Conservation (phyloP, 139 green algal species). For the Volvox africanus region DNA sequence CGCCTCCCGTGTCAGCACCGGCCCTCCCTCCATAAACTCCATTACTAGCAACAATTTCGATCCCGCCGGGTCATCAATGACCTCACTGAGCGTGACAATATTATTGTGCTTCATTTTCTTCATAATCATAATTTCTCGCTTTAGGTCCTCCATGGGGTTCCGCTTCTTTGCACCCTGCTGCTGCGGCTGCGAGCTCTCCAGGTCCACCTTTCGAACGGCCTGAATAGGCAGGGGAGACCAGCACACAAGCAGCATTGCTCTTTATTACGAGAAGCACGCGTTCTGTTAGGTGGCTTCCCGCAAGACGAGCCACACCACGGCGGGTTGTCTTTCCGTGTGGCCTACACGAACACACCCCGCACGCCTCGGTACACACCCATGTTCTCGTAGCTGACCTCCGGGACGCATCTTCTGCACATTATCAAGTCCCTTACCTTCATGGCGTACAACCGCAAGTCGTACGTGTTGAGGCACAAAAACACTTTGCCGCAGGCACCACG, state of each 20-base stretch:
- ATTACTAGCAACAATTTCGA: conserved; percentile 91
- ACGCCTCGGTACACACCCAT: too few species aligned
- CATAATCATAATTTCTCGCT: conserved; percentile 84
- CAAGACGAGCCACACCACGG: too few species aligned
- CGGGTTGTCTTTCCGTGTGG: too few species aligned
- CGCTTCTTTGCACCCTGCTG: conserved; percentile 54
- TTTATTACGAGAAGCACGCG: too few species aligned
- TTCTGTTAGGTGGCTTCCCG: too few species aligned
- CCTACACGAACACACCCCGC: too few species aligned
- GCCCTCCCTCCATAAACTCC: conserved; percentile 87
- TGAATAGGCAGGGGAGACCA: conserved; percentile 8
- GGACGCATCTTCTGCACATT: not conserved
- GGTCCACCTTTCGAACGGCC: conserved; percentile 69
- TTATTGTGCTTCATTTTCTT: conserved; percentile 79
- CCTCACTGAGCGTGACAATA: conserved; percentile 80
- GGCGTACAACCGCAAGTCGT: conserved; percentile 82
- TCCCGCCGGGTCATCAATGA: conserved; percentile 81
- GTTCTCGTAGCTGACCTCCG: not conserved
- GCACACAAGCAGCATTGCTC: too few species aligned
- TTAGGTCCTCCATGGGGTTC: conserved; percentile 77
- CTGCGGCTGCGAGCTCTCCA: conserved; percentile 55
- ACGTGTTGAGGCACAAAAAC: conserved; percentile 85
- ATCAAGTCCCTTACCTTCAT: conserved; percentile 74
- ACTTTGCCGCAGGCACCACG: conserved; percentile 83
- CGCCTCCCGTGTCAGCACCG: conserved; percentile 76